Percentiles rank a stretch among this genome's conserved stretches.
Conservation (phyloP, 2,329 filamentous ascomycete genomes). For the Diplodia mutila region DNA sequence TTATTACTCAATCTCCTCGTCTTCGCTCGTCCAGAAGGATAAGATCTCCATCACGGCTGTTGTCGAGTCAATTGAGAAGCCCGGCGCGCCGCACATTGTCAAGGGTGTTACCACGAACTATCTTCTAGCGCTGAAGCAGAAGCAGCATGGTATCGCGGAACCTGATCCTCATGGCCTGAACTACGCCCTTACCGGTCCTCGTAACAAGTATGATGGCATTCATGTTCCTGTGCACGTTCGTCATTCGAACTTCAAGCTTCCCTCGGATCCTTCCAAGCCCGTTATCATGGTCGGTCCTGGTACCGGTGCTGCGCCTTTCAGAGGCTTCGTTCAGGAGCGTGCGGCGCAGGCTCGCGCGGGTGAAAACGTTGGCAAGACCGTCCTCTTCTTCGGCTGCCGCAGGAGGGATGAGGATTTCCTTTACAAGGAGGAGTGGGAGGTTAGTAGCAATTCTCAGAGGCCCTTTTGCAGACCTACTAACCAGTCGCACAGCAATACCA, state of each 20-base stretch:
- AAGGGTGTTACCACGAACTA: conserved; percentile 98
- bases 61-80: conserved; percentile 80
- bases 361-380: conserved; percentile 79
- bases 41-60: conserved; percentile 95
- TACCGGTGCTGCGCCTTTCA: conserved; percentile 95
- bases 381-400: conserved; percentile 95
- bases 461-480: conserved; percentile 34
- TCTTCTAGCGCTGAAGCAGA: conserved; percentile 89
- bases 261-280: conserved; percentile 90
- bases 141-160: conserved; percentile 85
- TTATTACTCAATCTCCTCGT: conserved; percentile 99
- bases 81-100: conserved; percentile 76
- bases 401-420: conserved; percentile 88
- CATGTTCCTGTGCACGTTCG: conserved; percentile 94
- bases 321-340: conserved; percentile 91
- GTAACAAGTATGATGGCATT: conserved; percentile 96
- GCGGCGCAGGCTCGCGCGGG: conserved; percentile 81
- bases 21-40: conserved; percentile 89
- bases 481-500: conserved; percentile 71
- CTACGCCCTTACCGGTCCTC: conserved; percentile 84
- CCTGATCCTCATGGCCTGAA: conserved; percentile 82
- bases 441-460: conserved; percentile 56
- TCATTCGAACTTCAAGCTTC: conserved; percentile 98
- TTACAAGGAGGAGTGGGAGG: conserved; percentile 90
- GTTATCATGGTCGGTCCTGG: conserved; percentile 96